Conservation (phyloP, 805 yeast species). For the Alloascoidea africana region DNA sequence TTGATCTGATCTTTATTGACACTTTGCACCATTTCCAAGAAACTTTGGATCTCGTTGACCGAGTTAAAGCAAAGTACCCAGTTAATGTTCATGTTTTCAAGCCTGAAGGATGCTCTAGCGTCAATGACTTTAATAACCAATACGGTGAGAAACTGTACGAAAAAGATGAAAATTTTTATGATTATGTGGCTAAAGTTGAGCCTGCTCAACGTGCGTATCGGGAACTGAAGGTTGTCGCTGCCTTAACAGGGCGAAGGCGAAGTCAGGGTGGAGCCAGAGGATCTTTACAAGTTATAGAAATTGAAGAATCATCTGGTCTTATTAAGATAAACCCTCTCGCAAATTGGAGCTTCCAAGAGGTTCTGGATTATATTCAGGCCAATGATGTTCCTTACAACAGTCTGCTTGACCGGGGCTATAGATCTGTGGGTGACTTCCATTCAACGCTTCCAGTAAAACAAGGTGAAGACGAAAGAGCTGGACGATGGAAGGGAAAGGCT, state of each 20-base stretch:
- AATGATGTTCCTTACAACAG: slow-evolving; percentile 77
- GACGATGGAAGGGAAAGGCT: slow-evolving; percentile 87
- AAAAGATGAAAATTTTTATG: slow-evolving; percentile 64
- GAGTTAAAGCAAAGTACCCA: slow-evolving; percentile 41
- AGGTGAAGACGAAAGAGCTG: slow-evolving; percentile 93
- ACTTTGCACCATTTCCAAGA: slow-evolving; percentile 94
- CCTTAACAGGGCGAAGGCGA: slow-evolving; percentile 80
- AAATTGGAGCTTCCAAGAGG: slow-evolving; percentile 66
- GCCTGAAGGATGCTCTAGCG: slow-evolving; percentile 44
- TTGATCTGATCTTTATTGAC: slow-evolving; percentile 75
- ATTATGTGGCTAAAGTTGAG: slow-evolving; percentile 81
- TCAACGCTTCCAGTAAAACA: slow-evolving; percentile 80
- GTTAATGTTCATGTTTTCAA: slow-evolving; percentile 46
- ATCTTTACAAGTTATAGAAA: slow-evolving; percentile 55
- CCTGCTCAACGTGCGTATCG: slow-evolving; percentile 78
- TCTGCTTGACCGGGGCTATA: slow-evolving; percentile 71
- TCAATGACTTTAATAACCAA: slow-evolving; percentile 42
- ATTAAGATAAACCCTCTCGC: slow-evolving; percentile 83
- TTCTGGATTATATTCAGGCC: slow-evolving; percentile 49
- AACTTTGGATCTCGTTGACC: slow-evolving; percentile 58
- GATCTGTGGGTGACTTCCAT: slow-evolving; percentile 92
- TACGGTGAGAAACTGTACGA: slow-evolving; percentile 82
- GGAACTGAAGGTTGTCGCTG: slow-evolving; percentile 63
- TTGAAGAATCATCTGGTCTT: slow-evolving; percentile 53
- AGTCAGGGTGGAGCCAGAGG: slow-evolving; percentile 83